A percentile compares a stretch with the other conserved stretches of the same genome.
These are phyloP conservation scores for Suhomyces xylopsoci DNA, from an alignment of 805 yeast species.

Conservation along the genomic window DNA sequence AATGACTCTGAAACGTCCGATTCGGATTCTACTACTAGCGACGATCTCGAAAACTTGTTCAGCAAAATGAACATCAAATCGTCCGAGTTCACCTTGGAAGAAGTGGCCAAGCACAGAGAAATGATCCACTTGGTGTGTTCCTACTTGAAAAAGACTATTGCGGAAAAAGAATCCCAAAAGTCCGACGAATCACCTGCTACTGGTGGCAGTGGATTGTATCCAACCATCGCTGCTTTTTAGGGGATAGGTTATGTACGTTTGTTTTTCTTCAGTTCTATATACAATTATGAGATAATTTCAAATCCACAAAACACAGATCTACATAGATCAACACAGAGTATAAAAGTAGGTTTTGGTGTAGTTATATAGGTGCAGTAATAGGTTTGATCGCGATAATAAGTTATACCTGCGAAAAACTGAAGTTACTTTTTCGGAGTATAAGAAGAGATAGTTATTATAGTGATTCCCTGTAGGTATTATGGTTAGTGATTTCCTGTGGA, in stretches of 20 bases:
- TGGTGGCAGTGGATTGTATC: conserved; percentile 28
- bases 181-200: conserved; percentile 7
- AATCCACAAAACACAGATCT: no score
- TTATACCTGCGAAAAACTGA: no score
- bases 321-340: no score
- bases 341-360: no score
- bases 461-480: no score
- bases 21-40: conserved; percentile 3
- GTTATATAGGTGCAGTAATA: no score
- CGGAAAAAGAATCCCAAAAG: conserved; percentile 7
- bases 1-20: conserved; percentile 1
- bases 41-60: conserved; percentile 11
- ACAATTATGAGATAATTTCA: no score
- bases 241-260: neutral
- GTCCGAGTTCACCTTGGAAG: conserved; percentile 19
- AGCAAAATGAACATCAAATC: conserved; percentile 13
- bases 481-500: no score
- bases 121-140: conserved; percentile 33
- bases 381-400: no score
- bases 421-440: no score
- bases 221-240: conserved; percentile 41
- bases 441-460: no score
- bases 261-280: neutral
- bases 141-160: conserved; percentile 23
- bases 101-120: conserved; percentile 34